A percentile compares a stretch with the other conserved stretches of the same genome.
phyloP scores from a whole-genome alignment of 495 filamentous ascomycete species.

The Podospora bellae-mahoneyi region DNA sequence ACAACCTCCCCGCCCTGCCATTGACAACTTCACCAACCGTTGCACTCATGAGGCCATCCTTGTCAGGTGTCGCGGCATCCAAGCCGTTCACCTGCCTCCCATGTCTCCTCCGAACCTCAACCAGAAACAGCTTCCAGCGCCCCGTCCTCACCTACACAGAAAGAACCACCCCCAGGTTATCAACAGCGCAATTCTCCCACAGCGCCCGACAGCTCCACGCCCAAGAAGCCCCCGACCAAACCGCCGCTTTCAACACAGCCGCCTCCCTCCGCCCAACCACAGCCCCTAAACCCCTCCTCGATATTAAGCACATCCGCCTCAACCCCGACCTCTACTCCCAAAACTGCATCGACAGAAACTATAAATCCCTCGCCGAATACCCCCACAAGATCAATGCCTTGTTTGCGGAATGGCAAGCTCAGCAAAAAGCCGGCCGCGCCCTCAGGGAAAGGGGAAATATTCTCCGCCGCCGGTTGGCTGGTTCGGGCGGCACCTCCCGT shows the following conservation, averaged over 20 bases:
- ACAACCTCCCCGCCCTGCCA: neutral
- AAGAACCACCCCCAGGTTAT: neutral
- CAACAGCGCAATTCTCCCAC: neutral
- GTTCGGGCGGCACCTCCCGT: conserved; percentile 33
- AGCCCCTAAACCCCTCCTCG: conserved; percentile 74
- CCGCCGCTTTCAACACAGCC: neutral
- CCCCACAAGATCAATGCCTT: conserved; percentile 67
- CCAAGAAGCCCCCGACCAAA: neutral
- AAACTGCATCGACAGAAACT: conserved; percentile 85
- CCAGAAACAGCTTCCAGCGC: neutral
- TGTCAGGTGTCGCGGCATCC: neutral
- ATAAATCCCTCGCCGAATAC: conserved; percentile 60
- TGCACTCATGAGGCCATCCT: conserved; percentile 8
- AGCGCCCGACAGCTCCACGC: neutral
- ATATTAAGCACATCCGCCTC: conserved; percentile 85
- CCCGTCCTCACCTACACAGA: neutral
- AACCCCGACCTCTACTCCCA: conserved; percentile 72
- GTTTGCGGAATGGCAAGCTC: conserved; percentile 60
- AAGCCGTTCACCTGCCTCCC: conserved; percentile 10
- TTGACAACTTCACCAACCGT: neutral
- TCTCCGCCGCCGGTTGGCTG: conserved; percentile 47
- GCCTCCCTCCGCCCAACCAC: conserved; percentile 50
- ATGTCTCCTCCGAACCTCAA: conserved; percentile 1
- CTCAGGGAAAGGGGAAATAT: conserved; percentile 58
- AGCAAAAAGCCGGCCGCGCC: conserved; percentile 52